Evolutionary conservation across 2,329 filamentous ascomycete species (phyloP).

Genomic region (Chaetoscypha palmicola): DNA sequence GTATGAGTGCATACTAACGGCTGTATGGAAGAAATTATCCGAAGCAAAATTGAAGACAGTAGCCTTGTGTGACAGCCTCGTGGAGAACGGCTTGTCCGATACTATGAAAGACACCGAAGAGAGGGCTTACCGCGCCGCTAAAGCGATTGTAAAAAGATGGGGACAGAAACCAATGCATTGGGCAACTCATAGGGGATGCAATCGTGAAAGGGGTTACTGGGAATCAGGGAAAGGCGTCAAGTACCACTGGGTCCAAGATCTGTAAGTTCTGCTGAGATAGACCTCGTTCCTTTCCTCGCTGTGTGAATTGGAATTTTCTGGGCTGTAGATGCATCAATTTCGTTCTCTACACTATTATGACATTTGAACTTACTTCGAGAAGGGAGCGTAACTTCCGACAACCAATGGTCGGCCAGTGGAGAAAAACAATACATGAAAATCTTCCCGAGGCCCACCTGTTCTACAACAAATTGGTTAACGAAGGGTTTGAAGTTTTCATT

Average conservation of each 20-base stretch:
- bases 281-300: too few species aligned
- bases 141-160: conserved; percentile 2
- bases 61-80: too few species aligned
- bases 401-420: neutral
- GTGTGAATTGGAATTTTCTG: too few species aligned
- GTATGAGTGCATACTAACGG: too few species aligned
- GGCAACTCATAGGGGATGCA: conserved; percentile 14
- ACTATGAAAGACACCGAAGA: conserved; percentile 5
- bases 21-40: too few species aligned
- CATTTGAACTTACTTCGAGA: neutral
- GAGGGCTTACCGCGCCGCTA: neutral
- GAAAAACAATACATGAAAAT: neutral
- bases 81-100: neutral
- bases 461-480: neutral
- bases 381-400: neutral
- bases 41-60: too few species aligned
- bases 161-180: conserved; percentile 8
- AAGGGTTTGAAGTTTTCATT: neutral
- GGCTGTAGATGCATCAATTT: conserved; percentile 20
- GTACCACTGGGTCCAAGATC: conserved; percentile 16
- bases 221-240: neutral
- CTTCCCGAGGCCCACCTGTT: neutral
- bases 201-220: conserved; percentile 11
- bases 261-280: conserved; percentile 19
- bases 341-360: neutral